Conservation (phyloP, 1,284 basidiomycete genomes). For the Ganoderma leucocontextum region DNA sequence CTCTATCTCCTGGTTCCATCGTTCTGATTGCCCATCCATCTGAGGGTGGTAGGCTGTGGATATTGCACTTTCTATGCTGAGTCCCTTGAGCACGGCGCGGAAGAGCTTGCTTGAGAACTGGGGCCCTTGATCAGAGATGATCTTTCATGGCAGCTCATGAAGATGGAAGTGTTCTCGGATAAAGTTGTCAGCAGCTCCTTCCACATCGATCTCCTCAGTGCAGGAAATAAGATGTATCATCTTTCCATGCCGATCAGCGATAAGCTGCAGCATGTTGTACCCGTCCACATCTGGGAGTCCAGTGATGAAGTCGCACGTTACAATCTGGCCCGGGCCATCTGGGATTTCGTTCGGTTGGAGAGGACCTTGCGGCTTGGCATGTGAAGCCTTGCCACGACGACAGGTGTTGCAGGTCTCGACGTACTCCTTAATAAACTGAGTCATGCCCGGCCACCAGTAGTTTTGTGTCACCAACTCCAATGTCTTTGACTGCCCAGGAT, state of each 20-base stretch:
- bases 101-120: constrained; percentile 42
- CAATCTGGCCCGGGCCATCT: constrained; percentile 17
- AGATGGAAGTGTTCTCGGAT: constrained; percentile 31
- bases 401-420: constrained; percentile 49
- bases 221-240: constrained; percentile 14
- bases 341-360: constrained; percentile 20
- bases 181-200: constrained; percentile 15
- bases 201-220: constrained; percentile 19
- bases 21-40: constrained; percentile 43
- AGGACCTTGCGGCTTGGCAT: constrained; percentile 12
- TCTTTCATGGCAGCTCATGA: constrained; percentile 39
- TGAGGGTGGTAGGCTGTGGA: constrained; percentile 42
- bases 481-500: constrained; percentile 7
- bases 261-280: constrained; percentile 36
- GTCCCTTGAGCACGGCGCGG: constrained; percentile 14
- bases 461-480: neutral
- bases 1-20: constrained; percentile 42
- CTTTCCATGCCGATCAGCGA: constrained; percentile 25
- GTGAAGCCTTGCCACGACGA: constrained; percentile 43
- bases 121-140: constrained; percentile 47
- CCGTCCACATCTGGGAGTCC: constrained; percentile 39
- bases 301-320: constrained; percentile 48
- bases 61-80: constrained; percentile 16
- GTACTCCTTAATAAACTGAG: constrained; percentile 42
- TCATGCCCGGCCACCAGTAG: constrained; percentile 37